Evolutionary conservation across 805 yeast genomes (phyloP).

Genomic region (Metschnikowia gruessii): DNA sequence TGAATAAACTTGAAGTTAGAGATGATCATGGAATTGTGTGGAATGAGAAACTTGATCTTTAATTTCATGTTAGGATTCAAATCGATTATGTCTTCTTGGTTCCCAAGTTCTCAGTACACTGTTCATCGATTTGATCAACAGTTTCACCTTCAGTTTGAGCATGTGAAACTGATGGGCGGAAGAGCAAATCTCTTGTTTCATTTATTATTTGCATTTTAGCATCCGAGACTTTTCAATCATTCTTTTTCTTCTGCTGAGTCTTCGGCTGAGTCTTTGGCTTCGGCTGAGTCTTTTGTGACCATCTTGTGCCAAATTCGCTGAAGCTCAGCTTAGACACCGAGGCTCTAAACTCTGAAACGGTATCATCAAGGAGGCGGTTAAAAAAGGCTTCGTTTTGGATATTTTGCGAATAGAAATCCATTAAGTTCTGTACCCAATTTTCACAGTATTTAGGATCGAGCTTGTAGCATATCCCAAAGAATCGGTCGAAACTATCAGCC

Average conservation of each 20-base stretch:
- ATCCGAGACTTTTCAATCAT: not conserved
- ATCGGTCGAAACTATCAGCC: constrained; percentile 17
- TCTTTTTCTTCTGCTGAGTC: not conserved
- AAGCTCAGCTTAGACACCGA: constrained; percentile 4
- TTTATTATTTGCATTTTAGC: not conserved
- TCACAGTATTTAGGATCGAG: constrained; percentile 14
- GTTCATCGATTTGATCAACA: not conserved
- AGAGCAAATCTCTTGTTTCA: not conserved
- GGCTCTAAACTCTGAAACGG: constrained; percentile 7
- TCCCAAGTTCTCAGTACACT: too few relatives aligned
- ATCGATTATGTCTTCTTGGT: not conserved
- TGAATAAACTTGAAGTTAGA: constrained; percentile 12
- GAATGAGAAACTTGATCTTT: constrained; percentile 12
- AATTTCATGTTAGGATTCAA: not conserved
- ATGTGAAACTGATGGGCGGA: not conserved
- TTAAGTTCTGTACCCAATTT: constrained; percentile 11
- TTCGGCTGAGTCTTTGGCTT: too few relatives aligned
- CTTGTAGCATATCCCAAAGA: constrained; percentile 15
- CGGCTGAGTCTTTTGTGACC: too few relatives aligned
- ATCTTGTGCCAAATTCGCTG: constrained; percentile 1
- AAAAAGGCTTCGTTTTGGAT: constrained; percentile 2
- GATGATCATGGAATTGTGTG: constrained; percentile 17
- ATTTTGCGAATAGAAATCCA: constrained; percentile 6
- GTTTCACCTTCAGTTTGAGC: not conserved
- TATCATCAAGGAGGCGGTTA: constrained; percentile 7